Percentiles rank a stretch among this genome's conserved stretches.
Evolutionary conservation across 2,329 filamentous ascomycete species (phyloP).

Genomic region (Xylaria sp.): DNA sequence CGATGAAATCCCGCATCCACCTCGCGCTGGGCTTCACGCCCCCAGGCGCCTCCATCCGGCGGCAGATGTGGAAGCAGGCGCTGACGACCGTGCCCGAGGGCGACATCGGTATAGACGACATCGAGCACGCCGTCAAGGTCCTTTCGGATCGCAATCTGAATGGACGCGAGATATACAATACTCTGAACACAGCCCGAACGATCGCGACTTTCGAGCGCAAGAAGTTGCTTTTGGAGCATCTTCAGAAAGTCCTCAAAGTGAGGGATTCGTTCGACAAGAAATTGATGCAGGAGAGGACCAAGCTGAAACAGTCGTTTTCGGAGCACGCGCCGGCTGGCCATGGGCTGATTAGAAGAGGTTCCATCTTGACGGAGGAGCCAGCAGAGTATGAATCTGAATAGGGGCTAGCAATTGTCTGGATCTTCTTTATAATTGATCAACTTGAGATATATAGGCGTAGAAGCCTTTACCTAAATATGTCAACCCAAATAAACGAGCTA

Average conservation of each 20-base stretch:
- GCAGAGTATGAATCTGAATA: constrained; percentile 18
- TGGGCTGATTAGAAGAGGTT: constrained; percentile 23
- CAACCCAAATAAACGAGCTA: no score
- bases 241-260: constrained; percentile 30
- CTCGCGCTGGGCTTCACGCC: constrained; percentile 50
- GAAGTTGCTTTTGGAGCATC: constrained; percentile 25
- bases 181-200: constrained; percentile 36
- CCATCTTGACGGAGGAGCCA: constrained; percentile 32
- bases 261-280: constrained; percentile 28
- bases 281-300: constrained; percentile 22
- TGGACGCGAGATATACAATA: constrained; percentile 42
- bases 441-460: no score
- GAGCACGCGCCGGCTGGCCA: constrained; percentile 8
- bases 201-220: constrained; percentile 26
- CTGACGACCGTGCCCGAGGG: constrained; percentile 22
- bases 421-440: not conserved
- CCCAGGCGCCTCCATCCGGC: constrained; percentile 24
- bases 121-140: constrained; percentile 15
- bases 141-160: constrained; percentile 30
- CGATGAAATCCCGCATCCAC: constrained; percentile 55
- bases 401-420: not conserved
- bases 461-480: no score
- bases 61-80: constrained; percentile 25
- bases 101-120: constrained; percentile 24
- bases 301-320: constrained; percentile 20